These are phyloP conservation scores for Alternaria ventricosa DNA, from an alignment of 2,329 filamentous ascomycete genomes.

Conservation along the genomic window DNA sequence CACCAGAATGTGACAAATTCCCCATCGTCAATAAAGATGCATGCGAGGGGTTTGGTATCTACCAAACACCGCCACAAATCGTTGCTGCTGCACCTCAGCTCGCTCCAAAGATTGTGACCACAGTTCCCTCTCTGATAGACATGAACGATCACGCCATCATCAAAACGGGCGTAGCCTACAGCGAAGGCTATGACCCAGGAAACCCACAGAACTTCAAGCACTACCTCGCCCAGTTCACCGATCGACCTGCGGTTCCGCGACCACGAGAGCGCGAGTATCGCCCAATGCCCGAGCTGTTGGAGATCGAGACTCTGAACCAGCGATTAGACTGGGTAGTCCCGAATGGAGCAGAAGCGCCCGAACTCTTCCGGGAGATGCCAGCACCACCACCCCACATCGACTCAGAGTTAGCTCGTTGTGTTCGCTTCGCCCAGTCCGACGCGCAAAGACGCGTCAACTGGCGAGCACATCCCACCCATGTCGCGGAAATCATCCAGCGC, in stretches of 20 bases:
- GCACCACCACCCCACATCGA: neutral
- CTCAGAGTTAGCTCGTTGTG: constrained; percentile 5
- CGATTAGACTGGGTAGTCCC: neutral
- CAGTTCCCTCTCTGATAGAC: neutral
- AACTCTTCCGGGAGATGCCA: neutral
- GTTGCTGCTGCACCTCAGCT: neutral
- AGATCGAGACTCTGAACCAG: neutral
- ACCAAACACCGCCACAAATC: neutral
- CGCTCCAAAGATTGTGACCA: neutral
- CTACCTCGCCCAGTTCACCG: neutral
- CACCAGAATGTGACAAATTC: neutral
- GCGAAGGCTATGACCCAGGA: neutral
- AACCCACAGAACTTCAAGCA: neutral
- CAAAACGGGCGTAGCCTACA: neutral
- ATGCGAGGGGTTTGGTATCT: neutral
- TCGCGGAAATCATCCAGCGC: constrained; percentile 3
- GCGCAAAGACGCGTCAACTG: constrained; percentile 1
- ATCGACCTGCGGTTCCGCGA: neutral
- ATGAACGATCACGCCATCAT: neutral
- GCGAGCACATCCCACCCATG: constrained; percentile 2
- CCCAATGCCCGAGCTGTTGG: neutral
- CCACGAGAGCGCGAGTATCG: neutral
- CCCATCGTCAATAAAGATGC: neutral
- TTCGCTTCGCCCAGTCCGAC: constrained; percentile 9
- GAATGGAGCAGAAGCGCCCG: neutral